phyloP scores from a whole-genome alignment of 352 stramenopile species.

The Aphanomyces cochlioides region DNA sequence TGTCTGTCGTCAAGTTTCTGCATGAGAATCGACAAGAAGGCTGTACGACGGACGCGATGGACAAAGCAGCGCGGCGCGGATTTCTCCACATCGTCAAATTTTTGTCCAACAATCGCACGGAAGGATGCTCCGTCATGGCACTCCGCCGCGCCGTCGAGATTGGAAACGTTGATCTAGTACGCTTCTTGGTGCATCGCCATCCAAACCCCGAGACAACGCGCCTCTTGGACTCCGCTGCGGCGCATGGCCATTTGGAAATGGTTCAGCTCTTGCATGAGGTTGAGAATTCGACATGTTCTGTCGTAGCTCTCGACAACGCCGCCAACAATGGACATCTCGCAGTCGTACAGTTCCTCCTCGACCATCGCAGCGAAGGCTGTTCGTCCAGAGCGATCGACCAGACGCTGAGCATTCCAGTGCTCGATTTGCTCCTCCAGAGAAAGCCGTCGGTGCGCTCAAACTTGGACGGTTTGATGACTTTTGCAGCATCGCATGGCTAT shows the following conservation, averaged over 20 bases:
- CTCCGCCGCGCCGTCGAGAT: not conserved
- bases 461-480: not conserved
- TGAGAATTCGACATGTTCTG: not conserved
- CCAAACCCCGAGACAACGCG: not conserved
- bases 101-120: not conserved
- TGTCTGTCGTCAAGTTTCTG: slow-evolving; percentile 30
- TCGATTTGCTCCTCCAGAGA: not conserved
- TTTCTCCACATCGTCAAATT: not conserved
- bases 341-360: slow-evolving; percentile 1
- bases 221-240: not conserved
- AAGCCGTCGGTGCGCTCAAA: not conserved
- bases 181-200: not conserved
- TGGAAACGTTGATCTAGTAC: not conserved
- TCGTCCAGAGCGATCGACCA: not conserved
- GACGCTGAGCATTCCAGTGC: not conserved
- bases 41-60: not conserved
- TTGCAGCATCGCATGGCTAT: not conserved
- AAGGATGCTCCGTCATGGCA: not conserved
- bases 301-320: not conserved
- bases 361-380: not conserved
- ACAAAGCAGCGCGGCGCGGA: not conserved
- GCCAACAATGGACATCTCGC: not conserved
- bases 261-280: not conserved
- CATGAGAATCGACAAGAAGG: slow-evolving; percentile 24
- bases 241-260: not conserved